Conservation (phyloP, 78 protist species). For the Dictyostelium firmibasis region DNA sequence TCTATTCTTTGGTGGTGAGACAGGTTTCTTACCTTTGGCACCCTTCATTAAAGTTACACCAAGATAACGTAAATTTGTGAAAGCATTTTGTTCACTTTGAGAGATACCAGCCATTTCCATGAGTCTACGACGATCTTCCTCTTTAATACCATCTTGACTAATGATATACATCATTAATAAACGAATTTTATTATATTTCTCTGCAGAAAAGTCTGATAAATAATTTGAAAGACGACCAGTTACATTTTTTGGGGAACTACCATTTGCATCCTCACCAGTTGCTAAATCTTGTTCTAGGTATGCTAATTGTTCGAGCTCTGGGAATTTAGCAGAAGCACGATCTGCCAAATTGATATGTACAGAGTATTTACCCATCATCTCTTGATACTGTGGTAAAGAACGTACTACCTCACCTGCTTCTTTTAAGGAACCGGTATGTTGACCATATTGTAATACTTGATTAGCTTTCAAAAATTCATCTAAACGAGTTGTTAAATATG, state of each 20-base stretch:
- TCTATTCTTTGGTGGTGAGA: conserved; percentile 13
- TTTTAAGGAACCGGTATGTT: conserved; percentile 55
- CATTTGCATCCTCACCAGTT: conserved; percentile 78
- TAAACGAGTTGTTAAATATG: conserved; percentile 53
- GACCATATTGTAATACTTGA: conserved; percentile 45
- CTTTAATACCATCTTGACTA: conserved; percentile 86
- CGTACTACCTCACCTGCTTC: conserved; percentile 84
- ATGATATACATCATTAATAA: conserved; percentile 82
- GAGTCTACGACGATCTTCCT: conserved; percentile 52
- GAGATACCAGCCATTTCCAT: conserved; percentile 70
- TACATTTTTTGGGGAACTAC: conserved; percentile 50
- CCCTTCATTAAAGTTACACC: conserved; percentile 81
- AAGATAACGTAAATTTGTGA: conserved; percentile 70
- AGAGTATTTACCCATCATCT: conserved; percentile 82
- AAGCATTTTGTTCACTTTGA: conserved; percentile 67
- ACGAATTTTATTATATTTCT: conserved; percentile 61
- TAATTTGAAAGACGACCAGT: conserved; percentile 30
- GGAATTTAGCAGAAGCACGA: conserved; percentile 77
- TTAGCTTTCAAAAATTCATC: conserved; percentile 76
- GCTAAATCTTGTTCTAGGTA: conserved; percentile 89
- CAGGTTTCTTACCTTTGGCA: conserved; percentile 67
- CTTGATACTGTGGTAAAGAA: conserved; percentile 90
- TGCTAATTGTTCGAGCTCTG: conserved; percentile 70
- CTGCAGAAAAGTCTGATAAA: neutral
- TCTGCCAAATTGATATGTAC: conserved; percentile 84